Conservation (phyloP, 2,329 filamentous ascomycete species). For the Exophiala xenobiotica region DNA sequence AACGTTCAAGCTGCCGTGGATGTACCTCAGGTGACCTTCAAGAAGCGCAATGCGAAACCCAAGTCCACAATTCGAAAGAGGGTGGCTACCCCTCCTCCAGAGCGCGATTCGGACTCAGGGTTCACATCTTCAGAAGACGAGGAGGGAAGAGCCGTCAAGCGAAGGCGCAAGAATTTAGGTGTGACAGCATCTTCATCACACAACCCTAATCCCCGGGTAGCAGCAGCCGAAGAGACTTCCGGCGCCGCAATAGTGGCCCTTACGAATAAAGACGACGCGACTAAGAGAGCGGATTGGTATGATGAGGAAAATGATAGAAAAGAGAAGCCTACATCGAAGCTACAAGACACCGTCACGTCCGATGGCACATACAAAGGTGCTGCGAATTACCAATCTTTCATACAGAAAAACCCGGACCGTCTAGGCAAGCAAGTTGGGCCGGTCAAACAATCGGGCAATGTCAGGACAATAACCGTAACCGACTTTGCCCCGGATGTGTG, state of each 20-base stretch:
- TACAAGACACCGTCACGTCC: conserved; percentile 33
- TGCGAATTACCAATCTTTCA: conserved; percentile 70
- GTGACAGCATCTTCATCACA: conserved; percentile 63
- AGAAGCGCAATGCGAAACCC: conserved; percentile 75
- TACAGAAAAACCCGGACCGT: conserved; percentile 74
- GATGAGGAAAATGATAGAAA: conserved; percentile 63
- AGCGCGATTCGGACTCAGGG: conserved; percentile 59
- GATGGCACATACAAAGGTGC: conserved; percentile 76
- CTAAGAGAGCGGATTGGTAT: conserved; percentile 85
- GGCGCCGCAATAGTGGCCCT: conserved; percentile 61
- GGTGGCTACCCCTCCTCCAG: conserved; percentile 66
- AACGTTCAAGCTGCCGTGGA: conserved; percentile 28
- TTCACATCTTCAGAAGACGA: conserved; percentile 76
- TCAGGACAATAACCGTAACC: conserved; percentile 83
- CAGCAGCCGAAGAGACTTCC: conserved; percentile 55
- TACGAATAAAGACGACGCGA: conserved; percentile 79
- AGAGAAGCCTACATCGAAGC: conserved; percentile 42
- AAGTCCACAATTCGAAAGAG: conserved; percentile 80
- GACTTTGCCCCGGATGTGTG: conserved; percentile 93
- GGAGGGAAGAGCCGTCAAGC: conserved; percentile 73
- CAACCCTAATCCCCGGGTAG: conserved; percentile 39
- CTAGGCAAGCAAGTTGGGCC: conserved; percentile 73
- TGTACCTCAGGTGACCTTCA: conserved; percentile 60
- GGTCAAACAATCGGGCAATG: conserved; percentile 79
- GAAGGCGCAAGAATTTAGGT: conserved; percentile 68